phyloP scores from a whole-genome alignment of 805 yeast genomes.

The Suhomyces sp. region DNA sequence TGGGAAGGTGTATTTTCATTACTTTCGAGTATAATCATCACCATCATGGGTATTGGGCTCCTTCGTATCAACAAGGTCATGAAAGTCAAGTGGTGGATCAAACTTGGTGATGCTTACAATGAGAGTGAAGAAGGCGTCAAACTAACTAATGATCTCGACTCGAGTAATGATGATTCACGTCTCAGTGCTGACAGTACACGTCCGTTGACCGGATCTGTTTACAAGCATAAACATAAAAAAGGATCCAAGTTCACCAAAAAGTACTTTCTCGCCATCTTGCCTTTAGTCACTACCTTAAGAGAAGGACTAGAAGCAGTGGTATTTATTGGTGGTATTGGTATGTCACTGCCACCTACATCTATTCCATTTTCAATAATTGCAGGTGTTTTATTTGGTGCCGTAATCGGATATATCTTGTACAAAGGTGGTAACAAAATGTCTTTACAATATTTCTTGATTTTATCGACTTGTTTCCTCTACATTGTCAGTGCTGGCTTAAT shows the following conservation, averaged over 20 bases:
- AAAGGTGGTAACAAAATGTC: constrained; percentile 41
- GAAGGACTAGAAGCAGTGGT: constrained; percentile 40
- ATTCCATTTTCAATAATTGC: constrained; percentile 28
- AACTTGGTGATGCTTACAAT: constrained; percentile 40
- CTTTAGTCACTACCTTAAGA: constrained; percentile 25
- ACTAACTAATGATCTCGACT: constrained; percentile 1
- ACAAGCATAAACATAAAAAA: background rate
- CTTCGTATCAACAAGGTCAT: constrained; percentile 71
- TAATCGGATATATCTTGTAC: constrained; percentile 35
- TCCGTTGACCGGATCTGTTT: constrained; percentile 9
- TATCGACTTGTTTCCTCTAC: constrained; percentile 40
- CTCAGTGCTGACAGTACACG: constrained; percentile 10
- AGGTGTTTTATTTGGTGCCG: constrained; percentile 30
- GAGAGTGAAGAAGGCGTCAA: constrained; percentile 10
- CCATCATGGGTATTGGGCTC: constrained; percentile 83
- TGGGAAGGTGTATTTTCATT: constrained; percentile 88
- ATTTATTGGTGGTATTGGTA: constrained; percentile 42
- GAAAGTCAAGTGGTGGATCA: constrained; percentile 72
- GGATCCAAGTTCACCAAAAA: constrained; percentile 13
- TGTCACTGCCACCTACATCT: constrained; percentile 34
- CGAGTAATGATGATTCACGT: constrained; percentile 3
- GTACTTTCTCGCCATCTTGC: constrained; percentile 25
- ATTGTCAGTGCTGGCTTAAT: constrained; percentile 44
- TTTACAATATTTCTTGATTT: constrained; percentile 39
- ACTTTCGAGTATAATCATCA: constrained; percentile 72